A percentile compares a stretch with the other conserved stretches of the same genome.
These are phyloP conservation scores for Aspergillus sp. DNA, from an alignment of 2,329 filamentous ascomycete species.

Conservation along the genomic window DNA sequence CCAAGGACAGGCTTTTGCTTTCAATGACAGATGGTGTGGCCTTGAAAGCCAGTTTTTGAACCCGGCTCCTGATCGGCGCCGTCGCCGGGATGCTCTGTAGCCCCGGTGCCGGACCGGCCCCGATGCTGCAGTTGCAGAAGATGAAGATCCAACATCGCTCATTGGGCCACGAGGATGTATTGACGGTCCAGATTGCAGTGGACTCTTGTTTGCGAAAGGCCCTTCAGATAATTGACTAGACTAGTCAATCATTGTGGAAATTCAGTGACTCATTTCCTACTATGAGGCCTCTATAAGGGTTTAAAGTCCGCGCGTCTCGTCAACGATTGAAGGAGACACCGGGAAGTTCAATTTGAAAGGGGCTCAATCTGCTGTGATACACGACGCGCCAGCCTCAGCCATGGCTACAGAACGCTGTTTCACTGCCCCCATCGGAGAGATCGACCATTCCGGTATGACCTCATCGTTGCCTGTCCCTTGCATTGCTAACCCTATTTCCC, in stretches of 20 bases:
- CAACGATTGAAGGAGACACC: not conserved
- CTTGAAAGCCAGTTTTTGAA: not conserved
- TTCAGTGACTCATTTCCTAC: no score
- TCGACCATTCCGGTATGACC: not conserved
- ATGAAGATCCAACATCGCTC: not conserved
- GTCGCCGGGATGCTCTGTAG: not conserved
- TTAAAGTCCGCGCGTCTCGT: not conserved
- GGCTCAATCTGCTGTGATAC: not conserved
- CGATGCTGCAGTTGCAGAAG: not conserved
- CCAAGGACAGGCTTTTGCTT: not conserved
- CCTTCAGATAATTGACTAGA: not conserved
- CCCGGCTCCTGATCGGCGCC: conserved; percentile 8
- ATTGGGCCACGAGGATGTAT: conserved; percentile 2
- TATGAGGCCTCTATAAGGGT: not conserved
- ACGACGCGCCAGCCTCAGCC: not conserved
- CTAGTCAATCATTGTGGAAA: no score
- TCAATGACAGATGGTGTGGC: not conserved
- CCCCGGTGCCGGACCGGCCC: conserved; percentile 7
- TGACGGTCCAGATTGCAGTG: not conserved
- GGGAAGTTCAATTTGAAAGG: not conserved
- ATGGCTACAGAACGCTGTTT: not conserved
- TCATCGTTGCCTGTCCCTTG: not conserved
- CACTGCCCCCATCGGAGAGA: not conserved
- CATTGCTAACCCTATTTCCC: not conserved
- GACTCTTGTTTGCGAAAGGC: not conserved